Base-by-base conservation (phyloP, 228 moss, liverwort and hornwort genomes). In the Sphagnum fallax region DNA sequence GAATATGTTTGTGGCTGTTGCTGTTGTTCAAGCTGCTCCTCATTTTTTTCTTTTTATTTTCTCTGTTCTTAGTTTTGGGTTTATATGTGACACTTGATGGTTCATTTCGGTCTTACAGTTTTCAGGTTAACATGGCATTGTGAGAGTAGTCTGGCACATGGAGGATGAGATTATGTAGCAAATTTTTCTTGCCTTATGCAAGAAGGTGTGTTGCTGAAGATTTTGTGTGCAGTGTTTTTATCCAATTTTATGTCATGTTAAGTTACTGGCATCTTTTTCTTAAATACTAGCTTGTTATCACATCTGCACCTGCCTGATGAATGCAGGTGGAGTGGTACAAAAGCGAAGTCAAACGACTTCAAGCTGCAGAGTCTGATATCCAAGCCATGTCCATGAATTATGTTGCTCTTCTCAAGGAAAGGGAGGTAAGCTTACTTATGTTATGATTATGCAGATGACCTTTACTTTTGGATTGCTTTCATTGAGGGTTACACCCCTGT, bases 401-500 rank as follows among this genome's bases (percentile, higher is more conserved):
- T 74, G 75, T 75, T 58, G 76, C 88, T 52, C 79, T 82, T 66
- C 83, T 88, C 0, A 80, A 88, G 70, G 88, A 86, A 50, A 88
- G 76, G 84, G 88, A 91, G 91, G 91, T 88, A 74, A 74, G 73
- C 72, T 72, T 32, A 55, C 12, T 32, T 32, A 32, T 32, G 32
- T 32, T 48, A n/a, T 32, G 32, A 32, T 32, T 32, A 32, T 32
- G 32, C 32, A 32, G 32, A 32, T 2, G 32, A 32, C 32, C 32
- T 32, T 32, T 32, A 2, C 32, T 32, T 32, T 32, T 32, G 32
- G 32, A 32, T 32, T 32, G 32, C 32, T 32, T 32, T 32, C 32
- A 32, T 32, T 32, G 32, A 2, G 32, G 32, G 32, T 32, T 32
- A 32, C 32, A 32, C 32, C 32, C 32, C 32, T 32, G 32, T 32